Percentiles rank a stretch among this genome's conserved stretches.
Evolutionary conservation across 208 protist genomes (phyloP).

Genomic region (Trypanosoma grayi): DNA sequence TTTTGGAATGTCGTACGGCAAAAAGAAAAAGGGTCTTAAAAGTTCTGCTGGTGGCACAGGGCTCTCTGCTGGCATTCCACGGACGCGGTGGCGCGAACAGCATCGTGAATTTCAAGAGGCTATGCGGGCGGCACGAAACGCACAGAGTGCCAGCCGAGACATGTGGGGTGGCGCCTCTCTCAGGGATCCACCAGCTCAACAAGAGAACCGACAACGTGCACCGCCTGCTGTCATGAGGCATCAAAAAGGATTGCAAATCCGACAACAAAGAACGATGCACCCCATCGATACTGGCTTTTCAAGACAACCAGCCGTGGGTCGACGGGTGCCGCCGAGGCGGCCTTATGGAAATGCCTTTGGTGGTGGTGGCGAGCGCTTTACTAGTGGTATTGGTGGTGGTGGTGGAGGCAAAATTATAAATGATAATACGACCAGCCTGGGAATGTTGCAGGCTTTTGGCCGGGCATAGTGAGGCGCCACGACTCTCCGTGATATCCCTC

Average conservation of each 20-base stretch:
- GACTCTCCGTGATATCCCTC: neutral
- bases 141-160: slow-evolving; percentile 17
- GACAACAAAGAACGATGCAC: slow-evolving; percentile 14
- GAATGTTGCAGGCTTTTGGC: slow-evolving; percentile 85
- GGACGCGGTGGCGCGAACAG: slow-evolving; percentile 80
- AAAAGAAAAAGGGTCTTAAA: slow-evolving; percentile 17
- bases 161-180: slow-evolving; percentile 50
- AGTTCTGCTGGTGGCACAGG: neutral
- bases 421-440: slow-evolving; percentile 82
- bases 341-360: slow-evolving; percentile 32
- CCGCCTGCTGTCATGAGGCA: slow-evolving; percentile 64
- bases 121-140: slow-evolving; percentile 39
- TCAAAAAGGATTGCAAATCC: slow-evolving; percentile 39
- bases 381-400: slow-evolving; percentile 2
- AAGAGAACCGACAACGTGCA: slow-evolving; percentile 25
- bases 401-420: slow-evolving; percentile 60
- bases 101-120: slow-evolving; percentile 89
- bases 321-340: slow-evolving; percentile 4
- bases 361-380: slow-evolving; percentile 24
- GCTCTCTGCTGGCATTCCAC: slow-evolving; percentile 26
- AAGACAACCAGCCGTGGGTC: neutral
- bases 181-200: neutral
- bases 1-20: slow-evolving; percentile 18
- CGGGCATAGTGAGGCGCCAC: slow-evolving; percentile 40
- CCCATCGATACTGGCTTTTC: neutral